Conservation (phyloP, 768 basidiomycete species). For the Kwoniella dendrophila region DNA sequence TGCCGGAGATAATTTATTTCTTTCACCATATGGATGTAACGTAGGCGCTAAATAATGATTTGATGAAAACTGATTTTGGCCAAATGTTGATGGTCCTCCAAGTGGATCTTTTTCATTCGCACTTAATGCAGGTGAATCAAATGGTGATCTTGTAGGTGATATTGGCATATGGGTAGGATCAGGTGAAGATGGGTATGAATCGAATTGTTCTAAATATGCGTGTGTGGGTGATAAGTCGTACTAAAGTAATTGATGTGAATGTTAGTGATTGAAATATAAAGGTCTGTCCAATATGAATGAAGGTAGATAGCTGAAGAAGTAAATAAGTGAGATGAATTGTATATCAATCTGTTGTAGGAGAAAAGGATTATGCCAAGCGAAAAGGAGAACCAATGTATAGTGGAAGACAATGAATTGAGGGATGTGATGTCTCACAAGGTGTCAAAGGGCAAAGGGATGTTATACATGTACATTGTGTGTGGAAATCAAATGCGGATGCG, state of each 20-base stretch:
- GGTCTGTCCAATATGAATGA: too few species aligned
- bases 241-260: conserved; percentile 1
- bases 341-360: too few species aligned
- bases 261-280: neutral
- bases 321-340: too few species aligned
- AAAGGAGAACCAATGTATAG: too few species aligned
- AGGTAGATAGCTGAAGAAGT: too few species aligned
- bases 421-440: too few species aligned
- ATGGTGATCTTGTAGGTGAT: conserved; percentile 8
- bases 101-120: conserved; percentile 36
- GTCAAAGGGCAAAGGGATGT: too few species aligned
- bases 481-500: neutral
- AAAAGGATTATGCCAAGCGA: too few species aligned
- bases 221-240: conserved; percentile 49
- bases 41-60: conserved; percentile 34
- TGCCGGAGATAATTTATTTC: neutral
- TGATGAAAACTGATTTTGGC: conserved; percentile 31
- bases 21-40: conserved; percentile 15
- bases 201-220: conserved; percentile 46
- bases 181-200: conserved; percentile 34
- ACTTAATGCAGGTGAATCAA: conserved; percentile 28
- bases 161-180: conserved; percentile 36
- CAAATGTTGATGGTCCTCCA: conserved; percentile 21
- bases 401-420: too few species aligned
- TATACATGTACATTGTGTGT: neutral